These are phyloP conservation scores for Allium cepa DNA, from an alignment of 106 monocot species.

Conservation along the genomic window DNA sequence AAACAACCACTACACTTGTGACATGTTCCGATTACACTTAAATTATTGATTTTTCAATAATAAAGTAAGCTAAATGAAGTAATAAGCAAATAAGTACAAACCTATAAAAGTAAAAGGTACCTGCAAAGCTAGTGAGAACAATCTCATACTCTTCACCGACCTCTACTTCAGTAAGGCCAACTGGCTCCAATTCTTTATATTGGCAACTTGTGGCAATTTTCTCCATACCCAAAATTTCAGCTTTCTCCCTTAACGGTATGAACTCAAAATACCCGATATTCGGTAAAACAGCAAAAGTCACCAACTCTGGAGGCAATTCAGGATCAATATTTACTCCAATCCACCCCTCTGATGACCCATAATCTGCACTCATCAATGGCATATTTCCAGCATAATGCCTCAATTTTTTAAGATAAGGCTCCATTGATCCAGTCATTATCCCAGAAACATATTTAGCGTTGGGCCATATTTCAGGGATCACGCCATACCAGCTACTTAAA, in stretches of 20 bases:
- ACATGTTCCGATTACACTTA: neutral
- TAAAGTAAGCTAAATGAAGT: neutral
- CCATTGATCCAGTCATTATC: constrained; percentile 97
- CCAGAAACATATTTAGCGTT: constrained; percentile 88
- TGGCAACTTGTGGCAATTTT: constrained; percentile 9
- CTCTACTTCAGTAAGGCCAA: constrained; percentile 47
- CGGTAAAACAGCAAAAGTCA: constrained; percentile 72
- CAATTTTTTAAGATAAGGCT: constrained; percentile 72
- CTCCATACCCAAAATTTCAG: constrained; percentile 3
- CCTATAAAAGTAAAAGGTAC: constrained; percentile 8
- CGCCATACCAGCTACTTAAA: constrained; percentile 83
- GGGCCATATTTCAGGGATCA: constrained; percentile 78
- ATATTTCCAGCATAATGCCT: constrained; percentile 81
- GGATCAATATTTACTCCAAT: constrained; percentile 72
- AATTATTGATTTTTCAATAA: neutral
- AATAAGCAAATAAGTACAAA: neutral
- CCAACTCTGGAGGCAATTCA: constrained; percentile 45
- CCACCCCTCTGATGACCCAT: constrained; percentile 93
- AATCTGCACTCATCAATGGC: constrained; percentile 79
- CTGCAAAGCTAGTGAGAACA: constrained; percentile 47
- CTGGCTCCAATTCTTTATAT: constrained; percentile 32
- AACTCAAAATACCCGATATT: constrained; percentile 91
- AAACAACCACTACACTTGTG: no score
- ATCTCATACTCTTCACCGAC: constrained; percentile 53
- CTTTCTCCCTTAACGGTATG: constrained; percentile 44